phyloP scores from a whole-genome alignment of 371 early-diverging fungal genomes.

The Syncephalastrum monosporum region DNA sequence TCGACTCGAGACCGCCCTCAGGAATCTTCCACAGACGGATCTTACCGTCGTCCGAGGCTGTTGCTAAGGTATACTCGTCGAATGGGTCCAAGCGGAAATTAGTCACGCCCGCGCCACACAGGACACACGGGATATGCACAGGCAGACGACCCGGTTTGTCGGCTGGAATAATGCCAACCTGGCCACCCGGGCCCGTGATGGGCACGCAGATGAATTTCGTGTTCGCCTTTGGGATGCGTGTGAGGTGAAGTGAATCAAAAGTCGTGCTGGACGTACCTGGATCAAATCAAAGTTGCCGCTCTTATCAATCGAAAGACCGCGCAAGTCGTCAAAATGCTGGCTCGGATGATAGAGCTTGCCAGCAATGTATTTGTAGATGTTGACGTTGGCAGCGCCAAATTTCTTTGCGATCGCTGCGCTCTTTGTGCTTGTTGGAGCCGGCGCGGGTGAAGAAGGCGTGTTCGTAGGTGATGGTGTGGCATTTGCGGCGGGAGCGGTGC shows the following conservation, averaged over 20 bases:
- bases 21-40: constrained; percentile 77
- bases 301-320: constrained; percentile 60
- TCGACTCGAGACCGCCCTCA: constrained; percentile 45
- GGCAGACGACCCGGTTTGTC: constrained; percentile 71
- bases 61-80: constrained; percentile 54
- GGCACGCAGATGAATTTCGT: constrained; percentile 67
- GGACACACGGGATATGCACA: constrained; percentile 54
- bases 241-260: not conserved
- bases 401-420: constrained; percentile 11
- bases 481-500: too few relatives aligned
- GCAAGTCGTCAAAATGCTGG: constrained; percentile 65
- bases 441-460: not conserved
- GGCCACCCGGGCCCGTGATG: constrained; percentile 79
- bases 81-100: constrained; percentile 76
- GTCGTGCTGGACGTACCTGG: constrained; percentile 34
- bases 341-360: constrained; percentile 65
- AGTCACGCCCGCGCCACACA: constrained; percentile 56
- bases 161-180: constrained; percentile 68
- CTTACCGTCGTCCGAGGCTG: constrained; percentile 71
- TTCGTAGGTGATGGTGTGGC: not conserved
- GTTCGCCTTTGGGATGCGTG: constrained; percentile 37
- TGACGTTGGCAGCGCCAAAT: constrained; percentile 27
- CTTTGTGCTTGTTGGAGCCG: not conserved
- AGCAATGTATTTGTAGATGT: constrained; percentile 65
- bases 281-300: constrained; percentile 68